Evolutionary conservation across 768 basidiomycete genomes (phyloP).

Genomic region (Candolleomyces efflorescens): DNA sequence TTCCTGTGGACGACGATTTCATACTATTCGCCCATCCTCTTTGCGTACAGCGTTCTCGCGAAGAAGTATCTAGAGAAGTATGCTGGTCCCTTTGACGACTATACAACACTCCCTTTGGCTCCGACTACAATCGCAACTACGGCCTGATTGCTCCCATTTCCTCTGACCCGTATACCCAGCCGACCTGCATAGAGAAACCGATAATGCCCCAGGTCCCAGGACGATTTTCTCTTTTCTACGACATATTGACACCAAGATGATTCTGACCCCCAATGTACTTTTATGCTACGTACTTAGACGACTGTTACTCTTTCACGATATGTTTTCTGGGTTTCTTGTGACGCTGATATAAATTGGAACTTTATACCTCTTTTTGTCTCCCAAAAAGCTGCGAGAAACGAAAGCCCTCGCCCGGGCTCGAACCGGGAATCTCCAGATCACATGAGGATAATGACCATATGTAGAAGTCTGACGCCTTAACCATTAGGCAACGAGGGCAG

Average conservation of each 20-base stretch:
- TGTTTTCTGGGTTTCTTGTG: background rate
- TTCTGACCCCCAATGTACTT: background rate
- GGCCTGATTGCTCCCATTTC: background rate
- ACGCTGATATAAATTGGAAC: background rate
- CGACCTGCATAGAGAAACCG: background rate
- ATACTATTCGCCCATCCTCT: constrained; percentile 53
- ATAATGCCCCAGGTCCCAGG: background rate
- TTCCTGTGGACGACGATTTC: constrained; percentile 71
- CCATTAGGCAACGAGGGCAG: constrained; percentile 85
- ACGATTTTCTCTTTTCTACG: background rate
- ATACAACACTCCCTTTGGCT: background rate
- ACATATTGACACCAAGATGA: background rate
- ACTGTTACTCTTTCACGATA: background rate
- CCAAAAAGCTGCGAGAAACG: background rate
- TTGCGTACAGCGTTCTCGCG: constrained; percentile 20
- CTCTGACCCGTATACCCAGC: background rate
- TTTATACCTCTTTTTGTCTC: background rate
- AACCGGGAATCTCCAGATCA: constrained; percentile 84
- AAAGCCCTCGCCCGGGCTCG: constrained; percentile 74
- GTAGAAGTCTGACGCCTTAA: constrained; percentile 90
- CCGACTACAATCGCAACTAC: background rate
- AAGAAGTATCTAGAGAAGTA: constrained; percentile 40
- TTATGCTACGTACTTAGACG: background rate
- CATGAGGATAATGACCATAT: background rate
- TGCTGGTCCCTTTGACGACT: constrained; percentile 49